phyloP scores from a whole-genome alignment of 257 asterid species.

The Avicennia marina region DNA sequence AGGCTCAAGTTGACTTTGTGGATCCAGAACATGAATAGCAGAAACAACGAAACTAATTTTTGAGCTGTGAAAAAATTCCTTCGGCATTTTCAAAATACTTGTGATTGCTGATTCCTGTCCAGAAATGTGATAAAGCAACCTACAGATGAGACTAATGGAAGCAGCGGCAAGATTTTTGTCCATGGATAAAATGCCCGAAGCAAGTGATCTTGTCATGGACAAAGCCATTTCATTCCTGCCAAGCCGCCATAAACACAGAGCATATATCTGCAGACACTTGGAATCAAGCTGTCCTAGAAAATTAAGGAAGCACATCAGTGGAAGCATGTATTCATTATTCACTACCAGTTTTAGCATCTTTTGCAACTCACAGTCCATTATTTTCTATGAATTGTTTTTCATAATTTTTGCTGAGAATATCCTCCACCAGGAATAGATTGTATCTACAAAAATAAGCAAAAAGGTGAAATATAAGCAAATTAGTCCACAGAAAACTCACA shows the following conservation, averaged over 20 bases:
- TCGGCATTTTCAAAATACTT: slow-evolving; percentile 78
- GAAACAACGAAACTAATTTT: slow-evolving; percentile 57
- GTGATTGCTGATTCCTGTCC: slow-evolving; percentile 69
- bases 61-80: slow-evolving; percentile 61
- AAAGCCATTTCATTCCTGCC: slow-evolving; percentile 73
- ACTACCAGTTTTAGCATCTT: slow-evolving; percentile 10
- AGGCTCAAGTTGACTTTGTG: slow-evolving; percentile 58
- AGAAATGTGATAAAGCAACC: slow-evolving; percentile 61
- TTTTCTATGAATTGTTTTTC: background rate
- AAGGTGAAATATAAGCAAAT: slow-evolving; percentile 1
- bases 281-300: slow-evolving; percentile 74
- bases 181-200: slow-evolving; percentile 56
- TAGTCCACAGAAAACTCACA: slow-evolving; percentile 30
- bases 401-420: too few relatives aligned
- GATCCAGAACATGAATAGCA: slow-evolving; percentile 78
- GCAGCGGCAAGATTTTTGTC: slow-evolving; percentile 60
- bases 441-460: background rate
- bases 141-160: slow-evolving; percentile 63
- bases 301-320: slow-evolving; percentile 23
- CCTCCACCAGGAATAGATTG: too few relatives aligned
- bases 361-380: slow-evolving; percentile 3
- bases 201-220: slow-evolving; percentile 56
- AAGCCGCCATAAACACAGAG: slow-evolving; percentile 74
- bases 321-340: slow-evolving; percentile 1
- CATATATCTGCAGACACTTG: slow-evolving; percentile 76